Evolutionary conservation across 208 protist genomes (phyloP), one percentile per base, ranked within the genome.

Genomic region (Acanthamoeba lenticulata): DNA sequence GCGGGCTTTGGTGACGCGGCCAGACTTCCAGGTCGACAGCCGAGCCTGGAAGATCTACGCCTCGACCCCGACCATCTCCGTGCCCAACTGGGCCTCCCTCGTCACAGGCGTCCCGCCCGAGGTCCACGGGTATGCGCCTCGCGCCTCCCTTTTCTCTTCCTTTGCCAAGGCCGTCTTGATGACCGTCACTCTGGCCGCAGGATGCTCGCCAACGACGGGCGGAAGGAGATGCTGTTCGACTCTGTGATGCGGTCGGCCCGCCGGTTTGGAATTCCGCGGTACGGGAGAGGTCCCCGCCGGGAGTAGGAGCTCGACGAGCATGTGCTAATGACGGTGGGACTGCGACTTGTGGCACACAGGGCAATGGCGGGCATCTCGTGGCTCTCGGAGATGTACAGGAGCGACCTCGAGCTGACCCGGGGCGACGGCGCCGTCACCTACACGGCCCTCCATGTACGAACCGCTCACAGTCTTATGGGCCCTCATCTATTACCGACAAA

Each of bases 21-120:
- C 69, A n/a, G 69, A 79, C 69, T 79, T 79, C 44, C 34, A 29
- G 4, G 40, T 17, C 27, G 69, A 79, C 69, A 45, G 34, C 21
- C 69, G 69, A 5, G 69, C 40, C 34, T 79, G 69, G 69, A 79
- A 79, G 69, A 40, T 79, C 69, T 47, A 40, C 69, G 69, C 69
- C 34, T 40, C 69, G 32, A 79, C 69, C 6, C 69, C 69, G 34
- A 79, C 69, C 69, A 79, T 79, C 40, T 79, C 69, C 40, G 69
- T 79, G 40, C 69, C 69, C 69, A 79, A 79, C 69, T 79, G 69
- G 69, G 69, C 69, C 15, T 79, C 69, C 24, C 69, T 79, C 69
- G 69, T 79, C 38, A 79, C 69, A 29, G 69, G 69, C 36, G 69
- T 79, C 5, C 69, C 69, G 36, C 69, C 69, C 69, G 69, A 79